Conservation (phyloP, 192 early-diverging fungal genomes). For the Coemansia sp. region DNA sequence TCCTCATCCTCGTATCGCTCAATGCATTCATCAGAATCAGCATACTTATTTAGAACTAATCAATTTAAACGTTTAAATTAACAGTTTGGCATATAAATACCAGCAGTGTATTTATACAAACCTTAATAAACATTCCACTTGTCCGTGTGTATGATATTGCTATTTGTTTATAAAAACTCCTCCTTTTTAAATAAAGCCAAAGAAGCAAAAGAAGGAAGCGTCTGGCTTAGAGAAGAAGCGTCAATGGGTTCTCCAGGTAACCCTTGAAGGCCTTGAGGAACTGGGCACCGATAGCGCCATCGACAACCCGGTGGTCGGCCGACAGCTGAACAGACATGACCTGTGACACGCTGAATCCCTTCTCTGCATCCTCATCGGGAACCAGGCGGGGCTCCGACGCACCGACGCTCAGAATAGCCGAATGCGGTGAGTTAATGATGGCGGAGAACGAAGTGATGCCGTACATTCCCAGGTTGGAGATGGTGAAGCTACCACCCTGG, state of each 20-base stretch:
- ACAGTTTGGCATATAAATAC: too few species aligned
- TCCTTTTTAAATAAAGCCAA: too few species aligned
- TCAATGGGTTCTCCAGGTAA: conserved; percentile 94
- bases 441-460: conserved; percentile 93
- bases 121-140: too few species aligned
- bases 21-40: too few species aligned
- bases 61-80: too few species aligned
- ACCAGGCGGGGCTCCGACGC: conserved; percentile 74
- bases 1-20: too few species aligned
- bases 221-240: conserved; percentile 81
- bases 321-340: conserved; percentile 87
- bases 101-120: too few species aligned
- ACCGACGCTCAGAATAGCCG: conserved; percentile 94
- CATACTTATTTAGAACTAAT: too few species aligned
- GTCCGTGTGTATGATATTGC: too few species aligned
- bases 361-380: conserved; percentile 60
- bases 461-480: conserved; percentile 98
- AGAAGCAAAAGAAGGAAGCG: too few species aligned
- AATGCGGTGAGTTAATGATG: conserved; percentile 96
- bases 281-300: conserved; percentile 90
- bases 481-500: conserved; percentile 97
- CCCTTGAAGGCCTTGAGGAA: conserved; percentile 87
- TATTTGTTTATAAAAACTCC: too few species aligned
- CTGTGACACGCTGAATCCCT: conserved; percentile 69
- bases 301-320: conserved; percentile 93